phyloP scores from a whole-genome alignment of 202 grass and related monocot genomes.

The Zoysia matrella region DNA sequence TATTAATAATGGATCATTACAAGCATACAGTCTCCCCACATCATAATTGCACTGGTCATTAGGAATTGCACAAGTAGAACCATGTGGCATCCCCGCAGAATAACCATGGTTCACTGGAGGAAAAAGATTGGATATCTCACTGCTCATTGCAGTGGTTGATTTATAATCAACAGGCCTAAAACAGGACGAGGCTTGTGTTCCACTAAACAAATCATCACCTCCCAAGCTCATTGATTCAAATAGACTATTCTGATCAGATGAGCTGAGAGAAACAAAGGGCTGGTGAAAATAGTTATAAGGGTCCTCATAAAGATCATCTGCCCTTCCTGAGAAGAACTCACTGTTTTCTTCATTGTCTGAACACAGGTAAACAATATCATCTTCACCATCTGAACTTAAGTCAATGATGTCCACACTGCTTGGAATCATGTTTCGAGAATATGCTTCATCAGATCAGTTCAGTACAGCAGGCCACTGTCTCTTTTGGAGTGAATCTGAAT shows the following conservation, averaged over 20 bases:
- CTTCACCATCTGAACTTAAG: constrained; percentile 56
- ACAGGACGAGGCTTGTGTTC: constrained; percentile 26
- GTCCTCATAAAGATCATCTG: constrained; percentile 19
- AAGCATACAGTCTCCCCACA: not conserved
- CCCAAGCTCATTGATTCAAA: constrained; percentile 5
- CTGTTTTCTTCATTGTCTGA: constrained; percentile 48
- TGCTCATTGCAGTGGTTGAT: not conserved
- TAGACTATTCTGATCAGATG: not conserved
- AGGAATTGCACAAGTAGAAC: not conserved
- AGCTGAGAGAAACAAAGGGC: not conserved
- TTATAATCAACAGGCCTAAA: constrained; percentile 24
- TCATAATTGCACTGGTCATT: not conserved
- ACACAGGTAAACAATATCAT: constrained; percentile 43
- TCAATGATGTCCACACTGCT: constrained; percentile 52
- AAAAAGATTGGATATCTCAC: not conserved
- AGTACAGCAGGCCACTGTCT: not conserved
- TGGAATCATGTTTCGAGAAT: not conserved
- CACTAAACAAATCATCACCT: constrained; percentile 9
- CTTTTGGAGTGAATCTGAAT: not conserved
- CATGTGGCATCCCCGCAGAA: constrained; percentile 20
- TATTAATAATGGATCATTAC: constrained; percentile 15
- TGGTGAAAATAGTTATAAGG: not conserved
- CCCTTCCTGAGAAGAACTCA: not conserved
- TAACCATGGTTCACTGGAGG: constrained; percentile 6
- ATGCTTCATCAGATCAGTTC: not conserved